Conservation (phyloP, 305 asterid species). For the Stenogyne calaminthoides region DNA sequence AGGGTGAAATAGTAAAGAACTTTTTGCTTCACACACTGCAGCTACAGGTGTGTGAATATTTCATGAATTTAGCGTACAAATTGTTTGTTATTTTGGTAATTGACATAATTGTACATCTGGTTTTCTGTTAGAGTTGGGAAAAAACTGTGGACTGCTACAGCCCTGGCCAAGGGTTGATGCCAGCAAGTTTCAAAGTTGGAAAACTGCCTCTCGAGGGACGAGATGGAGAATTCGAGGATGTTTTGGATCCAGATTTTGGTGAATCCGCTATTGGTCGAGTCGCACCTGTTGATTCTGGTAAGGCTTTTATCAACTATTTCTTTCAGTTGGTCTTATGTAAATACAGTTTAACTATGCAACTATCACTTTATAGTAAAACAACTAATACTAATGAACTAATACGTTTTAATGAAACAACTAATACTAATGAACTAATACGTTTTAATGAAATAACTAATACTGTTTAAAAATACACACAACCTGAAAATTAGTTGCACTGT, state of each 20-base stretch:
- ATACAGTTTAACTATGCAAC: too few species aligned
- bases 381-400: too few species aligned
- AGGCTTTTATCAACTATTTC: conserved; percentile 13
- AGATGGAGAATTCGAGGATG: conserved; percentile 64
- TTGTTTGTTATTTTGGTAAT: background rate
- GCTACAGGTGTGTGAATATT: conserved; percentile 57
- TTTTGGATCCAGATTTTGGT: conserved; percentile 84
- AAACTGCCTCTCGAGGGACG: conserved; percentile 61
- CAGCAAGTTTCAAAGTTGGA: conserved; percentile 82
- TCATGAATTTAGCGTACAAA: background rate
- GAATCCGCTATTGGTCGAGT: conserved; percentile 91
- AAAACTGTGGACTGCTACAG: conserved; percentile 79
- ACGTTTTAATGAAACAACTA: too few species aligned
- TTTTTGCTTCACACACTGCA: conserved; percentile 78
- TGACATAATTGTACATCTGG: background rate
- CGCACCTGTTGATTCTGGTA: conserved; percentile 93
- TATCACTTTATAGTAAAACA: too few species aligned
- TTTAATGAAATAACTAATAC: too few species aligned
- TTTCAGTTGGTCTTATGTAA: background rate
- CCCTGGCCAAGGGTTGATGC: conserved; percentile 90
- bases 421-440: too few species aligned
- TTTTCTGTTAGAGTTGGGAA: conserved; percentile 71
- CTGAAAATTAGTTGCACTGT: too few species aligned
- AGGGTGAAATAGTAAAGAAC: conserved; percentile 71
- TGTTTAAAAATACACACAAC: too few species aligned